Evolutionary conservation across 140 eudicot species (phyloP), one percentile per base, ranked within the genome.

Genomic region (Flaveria floridana): DNA sequence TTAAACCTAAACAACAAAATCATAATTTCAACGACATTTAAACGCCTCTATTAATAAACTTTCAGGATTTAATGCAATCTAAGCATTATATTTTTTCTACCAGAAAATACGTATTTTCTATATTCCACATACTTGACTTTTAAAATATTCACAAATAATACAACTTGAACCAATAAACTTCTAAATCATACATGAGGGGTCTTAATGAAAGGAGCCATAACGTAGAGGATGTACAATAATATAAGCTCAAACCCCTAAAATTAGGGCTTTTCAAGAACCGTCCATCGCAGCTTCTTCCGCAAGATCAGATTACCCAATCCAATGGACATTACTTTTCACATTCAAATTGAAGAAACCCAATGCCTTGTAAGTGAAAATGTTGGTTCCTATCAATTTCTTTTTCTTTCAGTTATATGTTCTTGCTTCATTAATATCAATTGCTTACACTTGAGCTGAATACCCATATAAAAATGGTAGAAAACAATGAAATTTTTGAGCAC

Each of bases 331-430:
- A 21, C 25, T 51, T 23, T 67, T 68, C 53, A 14, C 11, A 61
- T 61, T 63, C 82, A 37, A 52, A 30, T 23, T 72, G 61, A 51
- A 71, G 74, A 51, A 39, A 34, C 44, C 65, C 12, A 65, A 79
- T 79, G 78, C 12, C 68, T 11, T 79, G 82, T 72, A 72, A 71
- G 82, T 63, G 34, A 63, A 20, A 26, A 20, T 71, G 74, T 10
- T 71, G 44, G 48, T 51, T 63, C 18, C 19, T 21, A 23, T 50
- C 2, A 53, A 16, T 41, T 50, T 2, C 10, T 21, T 20, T 71
- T 19, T 42, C 73, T 48, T 63, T 51, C 28, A 6, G 0, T 26
- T 72, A 34, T 44, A 3, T 67, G 58, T 80, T 56, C 28, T 37
- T 66, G 71, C 70, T 26, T 51, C 2, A 37, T 65, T 53, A 3